Conservation (phyloP, 225 moss, liverwort and hornwort species). For the Thuidium tamariscinum region DNA sequence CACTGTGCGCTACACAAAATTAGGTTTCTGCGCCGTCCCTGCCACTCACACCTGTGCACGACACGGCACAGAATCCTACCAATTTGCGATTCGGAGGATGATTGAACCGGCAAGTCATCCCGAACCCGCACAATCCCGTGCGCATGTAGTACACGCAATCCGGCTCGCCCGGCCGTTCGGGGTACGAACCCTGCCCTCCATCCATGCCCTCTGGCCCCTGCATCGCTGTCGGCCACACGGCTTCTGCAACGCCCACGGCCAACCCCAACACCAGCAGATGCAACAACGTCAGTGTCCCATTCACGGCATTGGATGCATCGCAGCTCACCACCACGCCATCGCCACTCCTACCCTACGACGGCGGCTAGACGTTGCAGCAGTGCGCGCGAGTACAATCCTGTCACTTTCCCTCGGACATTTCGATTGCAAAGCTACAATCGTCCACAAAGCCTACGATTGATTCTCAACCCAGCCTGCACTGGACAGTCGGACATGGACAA, state of each 20-base stretch:
- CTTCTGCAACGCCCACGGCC: slow-evolving; percentile 26
- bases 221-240: slow-evolving; percentile 92
- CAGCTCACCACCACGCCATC: neutral
- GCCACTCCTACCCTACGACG: neutral
- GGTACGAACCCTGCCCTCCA: slow-evolving; percentile 70
- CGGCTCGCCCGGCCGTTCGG: slow-evolving; percentile 90
- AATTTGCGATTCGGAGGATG: slow-evolving; percentile 71
- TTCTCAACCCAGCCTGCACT: neutral
- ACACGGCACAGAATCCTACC: slow-evolving; percentile 15
- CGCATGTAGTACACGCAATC: slow-evolving; percentile 99
- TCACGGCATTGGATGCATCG: slow-evolving; percentile 1
- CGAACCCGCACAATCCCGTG: slow-evolving; percentile 92
- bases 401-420: neutral
- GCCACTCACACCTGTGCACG: neutral
- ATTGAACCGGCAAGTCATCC: slow-evolving; percentile 96
- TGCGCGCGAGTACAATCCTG: neutral
- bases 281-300: slow-evolving; percentile 9
- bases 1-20: neutral
- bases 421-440: neutral
- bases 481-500: neutral
- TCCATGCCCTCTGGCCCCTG: slow-evolving; percentile 90
- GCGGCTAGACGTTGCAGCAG: neutral
- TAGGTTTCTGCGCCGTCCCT: slow-evolving; percentile 13
- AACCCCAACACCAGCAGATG: neutral
- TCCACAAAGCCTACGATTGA: neutral